These are phyloP conservation scores for Lagenidium giganteum DNA, from an alignment of 352 stramenopile species.

Conservation along the genomic window DNA sequence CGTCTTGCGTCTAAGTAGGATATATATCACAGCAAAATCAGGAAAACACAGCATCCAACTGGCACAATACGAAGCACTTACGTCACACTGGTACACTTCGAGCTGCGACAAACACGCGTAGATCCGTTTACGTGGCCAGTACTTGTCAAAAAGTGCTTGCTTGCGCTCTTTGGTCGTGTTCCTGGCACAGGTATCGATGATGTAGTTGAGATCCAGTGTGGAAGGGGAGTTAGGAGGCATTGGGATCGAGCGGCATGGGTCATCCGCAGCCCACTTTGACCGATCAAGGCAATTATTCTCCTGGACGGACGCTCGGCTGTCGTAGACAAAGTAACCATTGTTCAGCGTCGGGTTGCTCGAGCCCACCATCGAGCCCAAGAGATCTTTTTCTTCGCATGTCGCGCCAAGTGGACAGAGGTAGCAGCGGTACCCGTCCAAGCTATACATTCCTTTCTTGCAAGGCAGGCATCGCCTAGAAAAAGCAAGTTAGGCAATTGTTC, in stretches of 20 bases:
- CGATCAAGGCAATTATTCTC: conserved; percentile 28
- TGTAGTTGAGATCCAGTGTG: too few relatives aligned
- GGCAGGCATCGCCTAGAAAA: conserved; percentile 33
- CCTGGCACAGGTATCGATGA: conserved; percentile 8
- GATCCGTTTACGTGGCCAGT: conserved; percentile 51
- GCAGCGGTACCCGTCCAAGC: conserved; percentile 56
- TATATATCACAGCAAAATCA: neutral
- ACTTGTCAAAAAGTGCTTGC: conserved; percentile 28
- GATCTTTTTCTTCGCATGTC: conserved; percentile 34
- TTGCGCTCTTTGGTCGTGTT: conserved; percentile 28
- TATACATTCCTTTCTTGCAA: conserved; percentile 66
- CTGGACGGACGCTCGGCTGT: conserved; percentile 32
- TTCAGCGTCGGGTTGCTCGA: conserved; percentile 32
- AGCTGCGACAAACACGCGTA: conserved; percentile 53
- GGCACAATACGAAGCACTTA: conserved; percentile 16
- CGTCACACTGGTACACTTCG: conserved; percentile 61
- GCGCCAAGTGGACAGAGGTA: conserved; percentile 55
- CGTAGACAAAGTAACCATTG: conserved; percentile 43
- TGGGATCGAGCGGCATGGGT: conserved; percentile 62
- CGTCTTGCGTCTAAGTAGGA: conserved; percentile 7
- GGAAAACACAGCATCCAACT: neutral
- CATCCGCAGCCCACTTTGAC: conserved; percentile 28
- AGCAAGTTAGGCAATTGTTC: neutral
- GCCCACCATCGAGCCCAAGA: conserved; percentile 22
- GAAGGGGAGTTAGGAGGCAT: too few relatives aligned